Percentiles rank a stretch among this genome's conserved stretches.
Conservation (phyloP, 192 early-diverging fungal genomes). For the Allomyces javanicus region DNA sequence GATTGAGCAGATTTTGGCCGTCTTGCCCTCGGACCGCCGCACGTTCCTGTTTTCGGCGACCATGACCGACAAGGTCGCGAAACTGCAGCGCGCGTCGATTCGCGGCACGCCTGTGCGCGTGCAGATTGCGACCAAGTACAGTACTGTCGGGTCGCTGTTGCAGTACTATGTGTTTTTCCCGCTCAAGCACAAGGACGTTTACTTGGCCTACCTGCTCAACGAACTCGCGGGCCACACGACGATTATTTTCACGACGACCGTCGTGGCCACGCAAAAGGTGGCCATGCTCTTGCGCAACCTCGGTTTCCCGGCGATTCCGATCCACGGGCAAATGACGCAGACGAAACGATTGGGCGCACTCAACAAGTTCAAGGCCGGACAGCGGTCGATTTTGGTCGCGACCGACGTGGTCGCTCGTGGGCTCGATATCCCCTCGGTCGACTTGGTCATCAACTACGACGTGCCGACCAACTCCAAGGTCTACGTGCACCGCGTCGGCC, state of each 20-base stretch:
- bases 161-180: conserved; percentile 97
- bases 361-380: conserved; percentile 84
- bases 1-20: conserved; percentile 83
- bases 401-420: conserved; percentile 82
- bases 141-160: conserved; percentile 75
- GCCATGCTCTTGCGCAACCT: conserved; percentile 72
- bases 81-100: conserved; percentile 79
- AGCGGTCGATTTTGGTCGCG: conserved; percentile 71
- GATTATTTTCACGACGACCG: conserved; percentile 86
- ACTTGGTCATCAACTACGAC: conserved; percentile 93
- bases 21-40: conserved; percentile 76
- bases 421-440: conserved; percentile 88
- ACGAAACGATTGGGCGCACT: conserved; percentile 79
- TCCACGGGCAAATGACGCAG: conserved; percentile 86
- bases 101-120: conserved; percentile 71
- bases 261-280: conserved; percentile 65
- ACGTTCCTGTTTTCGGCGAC: conserved; percentile 93
- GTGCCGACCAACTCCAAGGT: conserved; percentile 75
- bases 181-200: conserved; percentile 84
- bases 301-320: conserved; percentile 81
- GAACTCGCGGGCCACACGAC: conserved; percentile 75
- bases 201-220: conserved; percentile 81
- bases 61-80: conserved; percentile 96
- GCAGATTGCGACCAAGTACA: conserved; percentile 91
- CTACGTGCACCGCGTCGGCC: conserved; percentile 71